A percentile compares a stretch with the other conserved stretches of the same genome.
phyloP scores from a whole-genome alignment of 192 early-diverging fungal genomes.

The Gryganskiella cystojenkinii region DNA sequence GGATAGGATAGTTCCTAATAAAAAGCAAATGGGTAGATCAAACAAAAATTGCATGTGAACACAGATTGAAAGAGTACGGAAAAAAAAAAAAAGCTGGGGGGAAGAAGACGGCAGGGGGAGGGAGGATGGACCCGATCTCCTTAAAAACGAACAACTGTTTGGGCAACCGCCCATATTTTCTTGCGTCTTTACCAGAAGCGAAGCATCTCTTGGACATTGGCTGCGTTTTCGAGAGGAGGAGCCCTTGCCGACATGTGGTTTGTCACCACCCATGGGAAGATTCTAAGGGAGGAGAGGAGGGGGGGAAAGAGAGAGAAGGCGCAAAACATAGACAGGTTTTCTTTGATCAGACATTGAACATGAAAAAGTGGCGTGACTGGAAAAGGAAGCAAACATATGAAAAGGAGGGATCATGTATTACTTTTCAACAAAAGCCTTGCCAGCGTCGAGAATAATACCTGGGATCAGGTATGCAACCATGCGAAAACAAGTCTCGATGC shows the following conservation, averaged over 20 bases:
- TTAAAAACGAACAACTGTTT: too few species aligned
- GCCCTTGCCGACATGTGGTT: conserved; percentile 37
- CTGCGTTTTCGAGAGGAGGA: conserved; percentile 36
- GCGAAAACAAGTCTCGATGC: conserved; percentile 42
- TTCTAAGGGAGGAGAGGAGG: conserved; percentile 1
- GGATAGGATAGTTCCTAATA: conserved; percentile 81
- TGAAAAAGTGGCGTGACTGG: too few species aligned
- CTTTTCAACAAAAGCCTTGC: conserved; percentile 31
- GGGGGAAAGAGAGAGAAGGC: not conserved
- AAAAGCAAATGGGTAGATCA: not conserved
- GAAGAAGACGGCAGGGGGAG: not conserved
- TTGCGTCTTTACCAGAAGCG: conserved; percentile 54
- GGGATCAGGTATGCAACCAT: conserved; percentile 35
- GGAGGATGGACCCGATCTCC: too few species aligned
- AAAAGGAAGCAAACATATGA: not conserved
- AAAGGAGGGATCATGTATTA: conserved; percentile 1
- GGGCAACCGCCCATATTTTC: too few species aligned
- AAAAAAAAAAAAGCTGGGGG: not conserved
- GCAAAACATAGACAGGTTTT: not conserved
- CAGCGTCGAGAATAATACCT: conserved; percentile 13
- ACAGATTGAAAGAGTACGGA: too few species aligned
- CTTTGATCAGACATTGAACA: too few species aligned
- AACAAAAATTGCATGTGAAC: not conserved
- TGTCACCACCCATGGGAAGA: conserved; percentile 45
- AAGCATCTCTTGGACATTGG: conserved; percentile 58